Base-by-base conservation (phyloP, 2,329 filamentous ascomycete species). In the Aspergillus novoparasiticus region DNA sequence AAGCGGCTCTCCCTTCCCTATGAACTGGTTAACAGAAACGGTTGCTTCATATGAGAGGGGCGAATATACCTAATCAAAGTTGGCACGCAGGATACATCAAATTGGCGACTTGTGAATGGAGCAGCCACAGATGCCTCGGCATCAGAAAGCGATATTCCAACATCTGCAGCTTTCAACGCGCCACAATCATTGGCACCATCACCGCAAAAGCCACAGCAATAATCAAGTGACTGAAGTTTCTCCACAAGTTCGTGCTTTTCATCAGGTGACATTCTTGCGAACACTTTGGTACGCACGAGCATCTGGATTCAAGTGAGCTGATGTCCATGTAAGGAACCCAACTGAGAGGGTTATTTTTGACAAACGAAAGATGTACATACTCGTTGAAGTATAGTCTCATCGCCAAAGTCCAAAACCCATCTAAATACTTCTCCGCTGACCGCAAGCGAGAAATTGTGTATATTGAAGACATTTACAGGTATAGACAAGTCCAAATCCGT, bases 141-240 rank as follows among this genome's bases (percentile, higher is more conserved):
- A 78, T 99, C 95, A 0, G 94, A 98, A 0, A 99, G 85, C 0
- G 94, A 98, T 54, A 99, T 97, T 32, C 95, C 95, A 34, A 99
- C 95, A 77, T 99, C 95, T 58, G 95, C 95, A 36, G 95, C 95
- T 79, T 98, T 99, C 66, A 99, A 83, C 8, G 95, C 96, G 68
- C 94, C 95, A 70, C 95, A 99, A 76, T 99, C 95, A 74, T 99
- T 99, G 30, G 95, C 95, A 46, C 95, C 95, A 75, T 99, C 95
- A 51, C 95, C 95, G 72, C 95, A 99, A 80, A 99, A 99, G 32
- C 95, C 95, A 69, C 89, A 92, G 70, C 92, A 96, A 77, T 97
- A 99, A 75, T 94, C 94, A 67, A 99, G 93, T 71, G 91, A 94
- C 76, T 99, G 96, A 4, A 99, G 85, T 76, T 97, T 99, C 77